Base-by-base conservation (phyloP, 441 rosid genomes). In the Populus hybrid region DNA sequence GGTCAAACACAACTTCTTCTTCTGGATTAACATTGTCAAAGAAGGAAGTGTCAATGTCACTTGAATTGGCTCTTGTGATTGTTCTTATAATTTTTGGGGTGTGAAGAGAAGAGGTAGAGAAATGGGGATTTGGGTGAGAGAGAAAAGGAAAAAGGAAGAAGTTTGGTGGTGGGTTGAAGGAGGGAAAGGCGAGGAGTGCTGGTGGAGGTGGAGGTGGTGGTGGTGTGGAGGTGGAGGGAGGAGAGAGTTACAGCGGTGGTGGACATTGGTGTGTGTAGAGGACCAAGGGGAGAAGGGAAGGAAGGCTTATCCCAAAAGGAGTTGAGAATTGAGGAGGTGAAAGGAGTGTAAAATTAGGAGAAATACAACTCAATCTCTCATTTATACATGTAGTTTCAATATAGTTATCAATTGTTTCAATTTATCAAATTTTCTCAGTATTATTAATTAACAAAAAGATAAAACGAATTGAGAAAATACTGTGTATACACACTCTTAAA, bases 1-100 rank as follows among this genome's bases (percentile, higher is more conserved):
- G 97, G 57, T 89, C 95, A 83, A 85, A 93, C 1, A 86, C 87
- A 71, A 78, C 40, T 34, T 88, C 88, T 0, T 83, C 86, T 2
- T 85, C 85, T 1, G 88, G 85, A 66, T 82, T 75, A 59, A 77
- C 4, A 21, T 83, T 81, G 61, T 87, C 94, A 85, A 89, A 91
- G 89, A 88, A 87, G 77, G 81, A 57, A 0, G 91, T 87, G 40
- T 89, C 90, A 69, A 75, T 72, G 81, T 88, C 84, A 76, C 70
- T 65, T 18, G 87, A 77, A 36, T 80, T 79, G 82, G 89, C 84
- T 66, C 75, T 80, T 77, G 71, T 30, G 21, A 73, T 66, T 61
- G 70, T 26, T 50, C 59, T 40, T 8, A 73, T 75, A 24, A 65
- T 40, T 71, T 64, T 64, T 8, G 28, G 50, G 26, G 8, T 20